Evolutionary conservation across 2,329 filamentous ascomycete species (phyloP).

Genomic region (Aspergillus vadensis): DNA sequence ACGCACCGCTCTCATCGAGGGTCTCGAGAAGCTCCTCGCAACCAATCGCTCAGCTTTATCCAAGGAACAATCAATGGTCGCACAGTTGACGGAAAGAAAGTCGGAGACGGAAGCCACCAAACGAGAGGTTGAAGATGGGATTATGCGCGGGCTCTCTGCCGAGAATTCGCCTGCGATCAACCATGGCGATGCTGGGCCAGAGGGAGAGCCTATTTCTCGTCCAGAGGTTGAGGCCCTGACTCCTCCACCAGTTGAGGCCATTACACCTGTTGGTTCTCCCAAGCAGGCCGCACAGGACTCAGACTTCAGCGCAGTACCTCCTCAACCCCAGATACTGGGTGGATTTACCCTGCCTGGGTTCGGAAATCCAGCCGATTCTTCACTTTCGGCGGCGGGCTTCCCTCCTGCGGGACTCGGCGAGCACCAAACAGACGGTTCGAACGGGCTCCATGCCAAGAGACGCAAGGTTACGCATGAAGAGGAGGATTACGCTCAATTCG

Average conservation of each 20-base stretch:
- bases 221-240: slow-evolving; percentile 86
- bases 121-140: slow-evolving; percentile 83
- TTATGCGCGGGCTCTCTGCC: slow-evolving; percentile 78
- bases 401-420: slow-evolving; percentile 24
- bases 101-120: slow-evolving; percentile 77
- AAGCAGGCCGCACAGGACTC: slow-evolving; percentile 38
- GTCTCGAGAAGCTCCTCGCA: slow-evolving; percentile 78
- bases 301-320: slow-evolving; percentile 26
- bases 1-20: slow-evolving; percentile 73
- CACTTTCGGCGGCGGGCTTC: slow-evolving; percentile 22
- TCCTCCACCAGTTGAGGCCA: slow-evolving; percentile 66
- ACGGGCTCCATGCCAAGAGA: slow-evolving; percentile 46
- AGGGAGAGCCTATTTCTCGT: slow-evolving; percentile 48
- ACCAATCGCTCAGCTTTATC: slow-evolving; percentile 70
- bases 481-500: slow-evolving; percentile 49
- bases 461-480: slow-evolving; percentile 52
- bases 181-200: slow-evolving; percentile 34
- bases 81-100: slow-evolving; percentile 67
- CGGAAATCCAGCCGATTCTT: slow-evolving; percentile 21
- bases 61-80: slow-evolving; percentile 67
- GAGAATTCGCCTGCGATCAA: slow-evolving; percentile 55
- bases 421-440: slow-evolving; percentile 28
- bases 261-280: slow-evolving; percentile 56
- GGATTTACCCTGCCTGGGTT: slow-evolving; percentile 25
- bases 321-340: slow-evolving; percentile 17